These are phyloP conservation scores for Achlya hypogyna DNA, from an alignment of 352 stramenopile genomes.

Conservation along the genomic window DNA sequence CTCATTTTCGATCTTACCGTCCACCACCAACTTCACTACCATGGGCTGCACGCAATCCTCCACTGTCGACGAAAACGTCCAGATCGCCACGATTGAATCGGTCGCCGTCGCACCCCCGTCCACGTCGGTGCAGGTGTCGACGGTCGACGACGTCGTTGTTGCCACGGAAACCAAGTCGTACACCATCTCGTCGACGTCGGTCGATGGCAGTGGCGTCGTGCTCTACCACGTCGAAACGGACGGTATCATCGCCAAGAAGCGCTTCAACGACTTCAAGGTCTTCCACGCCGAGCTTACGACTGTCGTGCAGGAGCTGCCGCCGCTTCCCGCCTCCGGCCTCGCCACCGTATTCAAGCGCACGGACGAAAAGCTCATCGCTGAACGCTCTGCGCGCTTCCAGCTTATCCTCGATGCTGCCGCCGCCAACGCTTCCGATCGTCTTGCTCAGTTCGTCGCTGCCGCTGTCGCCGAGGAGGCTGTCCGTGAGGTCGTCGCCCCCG, in stretches of 20 bases:
- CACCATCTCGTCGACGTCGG: conserved; percentile 41
- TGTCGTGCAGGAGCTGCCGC: not conserved
- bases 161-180: conserved; percentile 14
- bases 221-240: conserved; percentile 51
- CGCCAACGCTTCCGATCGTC: not conserved
- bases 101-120: not conserved
- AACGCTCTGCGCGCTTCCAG: conserved; percentile 6
- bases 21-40: not conserved
- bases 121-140: not conserved
- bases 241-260: not conserved
- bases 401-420: conserved; percentile 1
- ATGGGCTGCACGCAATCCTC: conserved; percentile 78
- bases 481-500: not conserved
- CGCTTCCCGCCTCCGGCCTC: conserved; percentile 1
- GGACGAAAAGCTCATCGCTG: not conserved
- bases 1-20: conserved; percentile 5
- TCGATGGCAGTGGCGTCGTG: conserved; percentile 54
- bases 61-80: conserved; percentile 30
- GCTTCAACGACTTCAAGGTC: conserved; percentile 11
- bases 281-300: not conserved
- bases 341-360: not conserved
- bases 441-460: not conserved
- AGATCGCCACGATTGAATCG: conserved; percentile 20
- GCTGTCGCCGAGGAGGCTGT: not conserved
- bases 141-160: not conserved